Conservation (phyloP, 257 asterid genomes). For the Gynochthodes officinalis region DNA sequence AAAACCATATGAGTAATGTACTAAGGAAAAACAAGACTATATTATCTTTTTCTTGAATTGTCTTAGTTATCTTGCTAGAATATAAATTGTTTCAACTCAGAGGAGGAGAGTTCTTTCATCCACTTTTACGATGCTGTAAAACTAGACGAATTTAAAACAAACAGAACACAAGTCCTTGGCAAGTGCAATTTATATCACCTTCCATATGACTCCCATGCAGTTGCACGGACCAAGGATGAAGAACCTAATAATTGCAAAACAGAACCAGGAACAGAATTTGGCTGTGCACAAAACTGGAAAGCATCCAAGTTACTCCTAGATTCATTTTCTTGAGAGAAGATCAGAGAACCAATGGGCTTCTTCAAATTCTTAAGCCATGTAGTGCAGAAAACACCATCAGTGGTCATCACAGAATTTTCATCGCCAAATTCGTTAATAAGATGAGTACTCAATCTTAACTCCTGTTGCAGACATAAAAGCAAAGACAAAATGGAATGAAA, state of each 20-base stretch:
- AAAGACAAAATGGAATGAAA: conserved; percentile 14
- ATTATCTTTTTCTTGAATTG: background rate
- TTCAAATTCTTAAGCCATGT: conserved; percentile 72
- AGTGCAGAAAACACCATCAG: conserved; percentile 81
- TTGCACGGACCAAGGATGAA: conserved; percentile 81
- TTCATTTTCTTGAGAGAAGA: conserved; percentile 63
- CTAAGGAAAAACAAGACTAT: background rate
- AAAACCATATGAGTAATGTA: background rate
- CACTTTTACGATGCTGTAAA: conserved; percentile 1
- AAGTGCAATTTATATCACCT: conserved; percentile 45
- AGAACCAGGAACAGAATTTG: conserved; percentile 77
- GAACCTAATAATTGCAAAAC: conserved; percentile 85
- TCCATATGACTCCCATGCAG: conserved; percentile 97
- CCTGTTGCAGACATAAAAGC: conserved; percentile 47
- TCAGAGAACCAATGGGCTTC: conserved; percentile 53
- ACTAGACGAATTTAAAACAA: background rate
- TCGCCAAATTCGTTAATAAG: conserved; percentile 71
- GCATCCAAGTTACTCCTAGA: conserved; percentile 29
- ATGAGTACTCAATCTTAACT: conserved; percentile 69
- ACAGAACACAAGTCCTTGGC: background rate
- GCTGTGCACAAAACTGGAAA: conserved; percentile 65
- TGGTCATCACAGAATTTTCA: conserved; percentile 58
- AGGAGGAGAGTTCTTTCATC: background rate
- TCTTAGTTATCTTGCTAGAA: background rate
- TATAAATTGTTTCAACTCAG: background rate